Evolutionary conservation across 805 yeast species (phyloP).

Genomic region (Candida dendrica): DNA sequence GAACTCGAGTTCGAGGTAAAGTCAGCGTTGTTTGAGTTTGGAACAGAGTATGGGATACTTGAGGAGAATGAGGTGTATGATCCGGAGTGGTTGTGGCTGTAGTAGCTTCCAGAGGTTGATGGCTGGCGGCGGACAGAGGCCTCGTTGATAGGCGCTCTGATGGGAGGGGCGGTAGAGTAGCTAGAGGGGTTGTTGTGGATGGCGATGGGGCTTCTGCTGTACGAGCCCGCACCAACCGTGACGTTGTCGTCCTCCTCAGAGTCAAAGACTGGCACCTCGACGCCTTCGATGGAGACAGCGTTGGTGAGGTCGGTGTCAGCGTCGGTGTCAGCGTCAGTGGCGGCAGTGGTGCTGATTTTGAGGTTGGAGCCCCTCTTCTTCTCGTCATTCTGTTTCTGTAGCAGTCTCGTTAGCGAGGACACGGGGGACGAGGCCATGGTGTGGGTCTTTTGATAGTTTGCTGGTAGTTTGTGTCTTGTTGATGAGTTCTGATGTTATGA

Average conservation of each 20-base stretch:
- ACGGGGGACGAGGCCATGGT: slow-evolving; percentile 20
- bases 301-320: slow-evolving; percentile 11
- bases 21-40: slow-evolving; percentile 34
- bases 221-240: slow-evolving; percentile 2
- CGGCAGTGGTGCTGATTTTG: neutral
- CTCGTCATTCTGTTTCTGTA: slow-evolving; percentile 17
- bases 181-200: slow-evolving; percentile 2
- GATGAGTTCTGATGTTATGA: too few relatives aligned
- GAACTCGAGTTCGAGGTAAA: slow-evolving; percentile 20
- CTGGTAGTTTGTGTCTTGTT: too few relatives aligned
- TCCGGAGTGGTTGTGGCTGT: slow-evolving; percentile 5
- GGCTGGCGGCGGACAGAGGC: slow-evolving; percentile 23
- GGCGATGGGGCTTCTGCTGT: slow-evolving; percentile 19
- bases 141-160: slow-evolving; percentile 19
- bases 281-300: slow-evolving; percentile 23
- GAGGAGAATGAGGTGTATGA: slow-evolving; percentile 43
- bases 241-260: slow-evolving; percentile 1
- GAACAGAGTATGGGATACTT: slow-evolving; percentile 65
- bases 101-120: slow-evolving; percentile 2
- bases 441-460: too few relatives aligned
- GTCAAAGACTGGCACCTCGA: slow-evolving; percentile 11
- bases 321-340: slow-evolving; percentile 5
- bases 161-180: slow-evolving; percentile 20
- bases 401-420: slow-evolving; percentile 20
- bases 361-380: neutral